These are phyloP conservation scores for Daedaleopsis nitida DNA, from an alignment of 768 basidiomycete species.

Conservation along the genomic window DNA sequence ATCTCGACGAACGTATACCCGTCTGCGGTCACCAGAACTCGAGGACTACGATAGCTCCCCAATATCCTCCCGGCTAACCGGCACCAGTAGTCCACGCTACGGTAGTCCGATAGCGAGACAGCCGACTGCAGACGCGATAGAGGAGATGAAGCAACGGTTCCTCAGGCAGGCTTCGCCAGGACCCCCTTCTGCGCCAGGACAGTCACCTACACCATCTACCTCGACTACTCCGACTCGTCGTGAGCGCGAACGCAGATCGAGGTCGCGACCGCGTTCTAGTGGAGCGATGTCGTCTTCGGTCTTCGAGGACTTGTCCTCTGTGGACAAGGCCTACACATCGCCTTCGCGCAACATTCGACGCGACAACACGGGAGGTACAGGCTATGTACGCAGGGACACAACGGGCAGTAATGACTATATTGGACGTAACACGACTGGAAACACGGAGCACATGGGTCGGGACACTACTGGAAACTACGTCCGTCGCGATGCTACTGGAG, in stretches of 20 bases:
- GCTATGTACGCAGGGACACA: neutral
- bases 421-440: slow-evolving; percentile 3
- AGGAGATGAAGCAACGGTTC: slow-evolving; percentile 66
- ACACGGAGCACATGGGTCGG: neutral
- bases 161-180: slow-evolving; percentile 36
- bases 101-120: slow-evolving; percentile 24
- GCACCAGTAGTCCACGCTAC: slow-evolving; percentile 21
- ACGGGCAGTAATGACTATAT: slow-evolving; percentile 1
- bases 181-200: slow-evolving; percentile 19
- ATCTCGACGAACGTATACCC: slow-evolving; percentile 21
- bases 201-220: slow-evolving; percentile 11
- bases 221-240: slow-evolving; percentile 22
- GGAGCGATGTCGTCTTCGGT: slow-evolving; percentile 4
- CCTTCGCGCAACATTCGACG: neutral
- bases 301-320: neutral
- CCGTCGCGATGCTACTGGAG: slow-evolving; percentile 4
- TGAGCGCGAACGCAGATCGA: slow-evolving; percentile 9
- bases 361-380: slow-evolving; percentile 8
- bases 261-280: slow-evolving; percentile 16
- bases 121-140: slow-evolving; percentile 52
- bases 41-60: slow-evolving; percentile 17
- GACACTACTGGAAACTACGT: slow-evolving; percentile 12
- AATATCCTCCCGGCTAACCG: slow-evolving; percentile 12
- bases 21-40: slow-evolving; percentile 23
- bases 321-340: neutral